phyloP scores from a whole-genome alignment of 345 rosid genomes.

The Brassica napus region DNA sequence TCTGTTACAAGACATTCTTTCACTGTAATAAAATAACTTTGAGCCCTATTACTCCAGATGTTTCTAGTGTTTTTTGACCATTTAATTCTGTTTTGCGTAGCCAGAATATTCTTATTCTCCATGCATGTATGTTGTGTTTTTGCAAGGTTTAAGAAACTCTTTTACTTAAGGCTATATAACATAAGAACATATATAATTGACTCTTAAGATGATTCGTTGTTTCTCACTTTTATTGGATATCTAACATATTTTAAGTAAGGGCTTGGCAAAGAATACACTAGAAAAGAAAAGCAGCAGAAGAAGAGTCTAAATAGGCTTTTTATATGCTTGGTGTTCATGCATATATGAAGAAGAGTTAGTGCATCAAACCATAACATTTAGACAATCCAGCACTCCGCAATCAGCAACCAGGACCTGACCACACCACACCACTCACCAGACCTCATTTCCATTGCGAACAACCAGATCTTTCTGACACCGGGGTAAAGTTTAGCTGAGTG shows the following conservation, averaged over 20 bases:
- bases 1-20: constrained; percentile 35
- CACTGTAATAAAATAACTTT: constrained; percentile 29
- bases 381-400: not conserved
- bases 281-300: not conserved
- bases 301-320: not conserved
- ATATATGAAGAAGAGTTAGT: not conserved
- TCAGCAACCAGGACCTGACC: not conserved
- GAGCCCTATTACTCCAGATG: constrained; percentile 24
- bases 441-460: too few species aligned
- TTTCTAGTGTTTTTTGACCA: constrained; percentile 23
- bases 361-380: not conserved
- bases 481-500: constrained; percentile 31
- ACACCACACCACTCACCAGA: not conserved
- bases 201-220: not conserved
- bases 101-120: not conserved
- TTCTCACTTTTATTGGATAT: not conserved
- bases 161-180: not conserved
- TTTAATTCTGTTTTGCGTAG: not conserved
- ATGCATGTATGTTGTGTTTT: constrained; percentile 4
- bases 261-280: not conserved
- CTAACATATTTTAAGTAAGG: not conserved
- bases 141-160: not conserved
- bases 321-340: not conserved
- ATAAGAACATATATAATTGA: not conserved
- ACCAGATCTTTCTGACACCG: too few species aligned